A percentile compares a stretch with the other conserved stretches of the same genome.
Evolutionary conservation across 1,284 basidiomycete species (phyloP).

Genomic region (Vanrija sp.): DNA sequence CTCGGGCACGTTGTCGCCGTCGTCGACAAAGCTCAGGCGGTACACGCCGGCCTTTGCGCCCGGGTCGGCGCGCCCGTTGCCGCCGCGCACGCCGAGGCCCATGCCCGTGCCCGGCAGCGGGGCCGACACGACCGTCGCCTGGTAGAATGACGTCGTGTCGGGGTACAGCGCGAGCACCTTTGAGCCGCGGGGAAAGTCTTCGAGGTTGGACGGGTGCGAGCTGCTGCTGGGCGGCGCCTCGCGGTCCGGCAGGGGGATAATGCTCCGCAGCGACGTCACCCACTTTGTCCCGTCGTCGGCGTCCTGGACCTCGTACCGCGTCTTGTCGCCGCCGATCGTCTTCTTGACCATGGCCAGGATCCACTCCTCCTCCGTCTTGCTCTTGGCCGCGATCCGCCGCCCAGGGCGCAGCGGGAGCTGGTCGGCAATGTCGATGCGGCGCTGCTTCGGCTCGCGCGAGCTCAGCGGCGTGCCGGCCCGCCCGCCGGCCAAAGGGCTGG

Average conservation of each 20-base stretch:
- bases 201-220: slow-evolving; percentile 45
- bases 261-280: slow-evolving; percentile 49
- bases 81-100: slow-evolving; percentile 22
- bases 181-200: slow-evolving; percentile 44
- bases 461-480: slow-evolving; percentile 8
- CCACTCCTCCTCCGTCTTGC: slow-evolving; percentile 39
- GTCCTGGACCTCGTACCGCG: slow-evolving; percentile 43
- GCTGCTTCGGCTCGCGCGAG: slow-evolving; percentile 2
- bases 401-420: slow-evolving; percentile 50
- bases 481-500: slow-evolving; percentile 13
- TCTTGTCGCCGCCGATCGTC: slow-evolving; percentile 46
- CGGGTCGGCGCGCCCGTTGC: slow-evolving; percentile 17
- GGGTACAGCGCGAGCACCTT: slow-evolving; percentile 53
- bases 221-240: slow-evolving; percentile 31
- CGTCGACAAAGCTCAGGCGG: slow-evolving; percentile 45
- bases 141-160: slow-evolving; percentile 54
- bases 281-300: slow-evolving; percentile 42
- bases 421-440: slow-evolving; percentile 30
- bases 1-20: slow-evolving; percentile 37
- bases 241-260: slow-evolving; percentile 52
- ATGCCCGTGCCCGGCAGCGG: slow-evolving; percentile 33
- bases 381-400: slow-evolving; percentile 47
- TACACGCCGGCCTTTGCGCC: slow-evolving; percentile 36
- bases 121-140: slow-evolving; percentile 45
- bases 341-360: slow-evolving; percentile 50